Conservation (phyloP, 148 eudicot species). For the Linanthus parryae region DNA sequence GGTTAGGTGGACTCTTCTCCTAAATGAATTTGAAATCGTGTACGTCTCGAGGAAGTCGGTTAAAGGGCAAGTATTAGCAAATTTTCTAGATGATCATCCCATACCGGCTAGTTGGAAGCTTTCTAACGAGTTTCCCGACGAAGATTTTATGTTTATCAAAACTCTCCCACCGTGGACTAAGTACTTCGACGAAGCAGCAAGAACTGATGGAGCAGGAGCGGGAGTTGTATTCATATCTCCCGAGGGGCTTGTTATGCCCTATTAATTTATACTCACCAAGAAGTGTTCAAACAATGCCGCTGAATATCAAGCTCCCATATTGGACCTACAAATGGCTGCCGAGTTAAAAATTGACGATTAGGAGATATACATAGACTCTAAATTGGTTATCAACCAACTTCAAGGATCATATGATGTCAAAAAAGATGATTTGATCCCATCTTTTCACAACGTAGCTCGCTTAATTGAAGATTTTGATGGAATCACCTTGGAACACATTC, state of each 20-base stretch:
- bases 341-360: neutral
- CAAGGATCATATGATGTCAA: neutral
- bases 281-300: conserved; percentile 13
- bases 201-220: neutral
- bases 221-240: conserved; percentile 1
- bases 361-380: conserved; percentile 1
- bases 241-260: neutral
- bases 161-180: neutral
- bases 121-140: conserved; percentile 4
- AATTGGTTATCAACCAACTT: conserved; percentile 4
- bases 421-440: neutral
- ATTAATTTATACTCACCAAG: neutral
- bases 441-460: neutral
- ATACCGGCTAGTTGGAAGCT: conserved; percentile 2
- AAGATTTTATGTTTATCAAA: conserved; percentile 5
- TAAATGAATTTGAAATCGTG: conserved; percentile 1
- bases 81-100: conserved; percentile 1
- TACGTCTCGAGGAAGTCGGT: neutral
- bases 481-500: neutral
- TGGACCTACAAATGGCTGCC: neutral
- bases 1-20: neutral
- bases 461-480: neutral
- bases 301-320: conserved; percentile 6
- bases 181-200: conserved; percentile 3
- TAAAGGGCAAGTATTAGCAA: neutral